Conservation (phyloP, 2,329 filamentous ascomycete genomes). For the Cladophialophora psammophila region DNA sequence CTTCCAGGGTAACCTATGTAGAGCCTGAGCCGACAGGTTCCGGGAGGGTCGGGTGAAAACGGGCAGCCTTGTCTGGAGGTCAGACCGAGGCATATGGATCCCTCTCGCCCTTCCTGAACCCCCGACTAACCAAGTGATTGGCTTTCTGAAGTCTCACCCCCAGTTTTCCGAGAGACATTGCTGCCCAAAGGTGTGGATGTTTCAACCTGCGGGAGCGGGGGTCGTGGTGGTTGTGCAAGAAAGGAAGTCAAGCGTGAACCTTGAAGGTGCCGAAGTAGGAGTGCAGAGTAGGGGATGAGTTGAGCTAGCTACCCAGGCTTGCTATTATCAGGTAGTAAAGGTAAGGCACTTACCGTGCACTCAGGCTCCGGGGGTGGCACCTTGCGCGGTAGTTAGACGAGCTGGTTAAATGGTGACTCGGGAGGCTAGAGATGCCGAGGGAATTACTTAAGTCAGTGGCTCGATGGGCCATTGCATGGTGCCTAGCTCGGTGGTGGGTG, state of each 20-base stretch:
- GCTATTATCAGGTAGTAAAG: not conserved
- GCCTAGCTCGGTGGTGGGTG: not conserved
- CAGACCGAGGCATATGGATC: not conserved
- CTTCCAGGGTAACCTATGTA: not conserved
- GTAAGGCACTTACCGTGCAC: not conserved
- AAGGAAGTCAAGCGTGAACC: not conserved
- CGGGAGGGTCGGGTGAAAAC: conserved; percentile 25
- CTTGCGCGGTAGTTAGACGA: not conserved
- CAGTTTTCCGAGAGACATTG: not conserved
- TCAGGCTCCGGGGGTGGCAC: not conserved
- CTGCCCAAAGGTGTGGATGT: not conserved
- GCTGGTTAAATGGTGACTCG: not conserved
- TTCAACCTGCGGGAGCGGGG: not conserved
- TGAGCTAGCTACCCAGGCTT: not conserved
- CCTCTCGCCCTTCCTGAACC: no score
- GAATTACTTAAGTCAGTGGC: not conserved
- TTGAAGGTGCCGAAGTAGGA: not conserved
- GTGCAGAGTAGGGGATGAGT: not conserved
- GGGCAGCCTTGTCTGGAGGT: conserved; percentile 25
- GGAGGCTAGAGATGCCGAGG: conserved; percentile 17
- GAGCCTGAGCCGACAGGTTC: conserved; percentile 26
- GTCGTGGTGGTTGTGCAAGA: not conserved
- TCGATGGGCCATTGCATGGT: no score
- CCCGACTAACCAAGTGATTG: not conserved
- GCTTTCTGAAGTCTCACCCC: not conserved